Conservation (phyloP, 1,139 yeast species). For the Tardiomyces digboiensis region DNA sequence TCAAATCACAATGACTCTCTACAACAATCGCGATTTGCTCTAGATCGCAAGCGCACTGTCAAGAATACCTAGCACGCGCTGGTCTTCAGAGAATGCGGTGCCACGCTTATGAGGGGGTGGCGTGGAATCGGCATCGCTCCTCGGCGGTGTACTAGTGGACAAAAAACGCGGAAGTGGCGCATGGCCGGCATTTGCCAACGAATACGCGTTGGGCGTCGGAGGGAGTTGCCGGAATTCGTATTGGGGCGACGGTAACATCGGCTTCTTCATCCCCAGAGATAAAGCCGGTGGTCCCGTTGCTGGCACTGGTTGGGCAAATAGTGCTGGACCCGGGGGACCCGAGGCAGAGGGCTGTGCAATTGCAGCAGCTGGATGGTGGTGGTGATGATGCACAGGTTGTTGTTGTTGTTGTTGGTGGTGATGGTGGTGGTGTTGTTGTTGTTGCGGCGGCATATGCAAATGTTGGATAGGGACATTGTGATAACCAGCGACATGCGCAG, state of each 20-base stretch:
- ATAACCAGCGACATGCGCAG: background rate
- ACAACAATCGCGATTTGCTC: no score
- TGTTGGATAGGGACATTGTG: constrained; percentile 3
- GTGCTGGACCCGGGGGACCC: background rate
- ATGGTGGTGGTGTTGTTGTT: constrained; percentile 6
- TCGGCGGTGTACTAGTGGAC: background rate
- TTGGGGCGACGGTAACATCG: background rate
- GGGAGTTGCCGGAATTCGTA: background rate
- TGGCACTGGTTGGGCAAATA: background rate
- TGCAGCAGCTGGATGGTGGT: no score
- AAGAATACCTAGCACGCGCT: background rate
- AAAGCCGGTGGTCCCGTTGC: background rate
- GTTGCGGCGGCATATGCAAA: constrained; percentile 5
- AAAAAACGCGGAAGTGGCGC: background rate
- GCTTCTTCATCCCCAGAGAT: no score
- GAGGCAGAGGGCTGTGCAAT: background rate
- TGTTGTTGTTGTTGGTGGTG: no score
- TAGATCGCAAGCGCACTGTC: background rate
- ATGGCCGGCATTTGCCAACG: no score
- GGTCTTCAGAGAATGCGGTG: background rate
- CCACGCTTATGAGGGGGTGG: background rate
- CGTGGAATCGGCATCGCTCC: background rate
- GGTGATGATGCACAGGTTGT: no score
- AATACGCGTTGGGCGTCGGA: background rate
- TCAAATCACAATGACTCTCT: no score